Evolutionary conservation across 805 yeast species (phyloP).

Genomic region (Peterozyma toletana): DNA sequence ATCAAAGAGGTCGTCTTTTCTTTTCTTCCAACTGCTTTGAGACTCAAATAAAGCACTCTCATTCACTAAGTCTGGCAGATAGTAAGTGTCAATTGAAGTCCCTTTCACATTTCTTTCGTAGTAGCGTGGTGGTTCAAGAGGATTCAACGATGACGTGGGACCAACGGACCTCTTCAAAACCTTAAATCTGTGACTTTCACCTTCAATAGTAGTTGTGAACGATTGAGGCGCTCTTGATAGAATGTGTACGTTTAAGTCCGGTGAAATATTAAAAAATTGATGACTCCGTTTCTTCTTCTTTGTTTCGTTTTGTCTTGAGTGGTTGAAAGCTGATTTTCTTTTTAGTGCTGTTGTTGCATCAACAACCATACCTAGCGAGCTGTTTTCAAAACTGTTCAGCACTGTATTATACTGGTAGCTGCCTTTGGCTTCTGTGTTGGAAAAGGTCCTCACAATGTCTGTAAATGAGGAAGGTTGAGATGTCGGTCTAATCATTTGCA

Average conservation of each 20-base stretch:
- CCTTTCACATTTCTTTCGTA: background rate
- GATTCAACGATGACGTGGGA: conserved; percentile 4
- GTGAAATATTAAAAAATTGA: conserved; percentile 2
- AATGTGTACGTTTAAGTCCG: conserved; percentile 10
- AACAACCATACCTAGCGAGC: background rate
- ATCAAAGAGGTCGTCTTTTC: conserved; percentile 7
- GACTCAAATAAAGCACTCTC: background rate
- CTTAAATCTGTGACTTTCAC: background rate
- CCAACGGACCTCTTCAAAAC: background rate
- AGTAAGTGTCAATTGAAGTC: too few species aligned
- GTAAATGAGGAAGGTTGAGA: too few species aligned
- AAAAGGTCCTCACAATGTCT: too few species aligned
- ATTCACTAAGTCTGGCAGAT: too few species aligned
- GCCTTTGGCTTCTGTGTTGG: background rate
- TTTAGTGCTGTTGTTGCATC: background rate
- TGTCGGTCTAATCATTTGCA: background rate
- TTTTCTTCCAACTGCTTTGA: background rate
- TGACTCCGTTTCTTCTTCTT: background rate
- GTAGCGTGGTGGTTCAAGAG: conserved; percentile 4
- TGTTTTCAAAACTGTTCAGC: background rate
- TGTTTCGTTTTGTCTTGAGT: background rate
- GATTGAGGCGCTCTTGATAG: conserved; percentile 15
- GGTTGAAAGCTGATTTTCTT: background rate
- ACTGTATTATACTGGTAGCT: background rate
- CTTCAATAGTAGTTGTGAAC: conserved; percentile 21